Conservation (phyloP, 176 grass and related monocot species). For the Puccinellia tenuiflora region DNA sequence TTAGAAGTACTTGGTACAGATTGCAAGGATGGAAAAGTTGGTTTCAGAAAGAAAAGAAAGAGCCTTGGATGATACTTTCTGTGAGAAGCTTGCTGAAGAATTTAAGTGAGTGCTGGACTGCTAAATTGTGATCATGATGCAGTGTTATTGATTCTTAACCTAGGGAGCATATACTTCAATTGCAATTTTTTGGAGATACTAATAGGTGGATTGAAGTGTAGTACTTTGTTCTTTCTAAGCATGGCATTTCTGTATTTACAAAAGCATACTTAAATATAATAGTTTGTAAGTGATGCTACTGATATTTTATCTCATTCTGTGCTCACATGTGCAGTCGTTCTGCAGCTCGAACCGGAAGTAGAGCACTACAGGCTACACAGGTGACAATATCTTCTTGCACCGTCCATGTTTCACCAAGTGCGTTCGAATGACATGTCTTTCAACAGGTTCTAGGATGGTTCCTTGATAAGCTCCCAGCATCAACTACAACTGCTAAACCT, state of each 20-base stretch:
- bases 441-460: conserved; percentile 57
- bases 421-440: conserved; percentile 12
- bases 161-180: not conserved
- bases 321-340: conserved; percentile 26
- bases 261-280: not conserved
- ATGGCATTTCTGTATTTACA: not conserved
- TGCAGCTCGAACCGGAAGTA: conserved; percentile 36
- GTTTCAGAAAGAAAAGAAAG: conserved; percentile 23
- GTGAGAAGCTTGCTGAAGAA: conserved; percentile 48
- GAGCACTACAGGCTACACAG: conserved; percentile 48
- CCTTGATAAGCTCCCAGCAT: conserved; percentile 31
- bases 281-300: conserved; percentile 20
- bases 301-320: conserved; percentile 11
- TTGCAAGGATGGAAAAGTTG: conserved; percentile 49
- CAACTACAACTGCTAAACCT: conserved; percentile 11
- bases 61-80: conserved; percentile 33
- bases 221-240: not conserved
- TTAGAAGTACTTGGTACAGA: conserved; percentile 29
- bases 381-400: conserved; percentile 19
- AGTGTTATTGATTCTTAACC: not conserved
- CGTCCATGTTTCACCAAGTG: not conserved
- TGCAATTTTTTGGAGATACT: not conserved
- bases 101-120: conserved; percentile 40
- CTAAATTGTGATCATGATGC: not conserved
- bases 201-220: not conserved